Evolutionary conservation across 2,329 filamentous ascomycete species (phyloP).

Genomic region (Chaetomium sp.): DNA sequence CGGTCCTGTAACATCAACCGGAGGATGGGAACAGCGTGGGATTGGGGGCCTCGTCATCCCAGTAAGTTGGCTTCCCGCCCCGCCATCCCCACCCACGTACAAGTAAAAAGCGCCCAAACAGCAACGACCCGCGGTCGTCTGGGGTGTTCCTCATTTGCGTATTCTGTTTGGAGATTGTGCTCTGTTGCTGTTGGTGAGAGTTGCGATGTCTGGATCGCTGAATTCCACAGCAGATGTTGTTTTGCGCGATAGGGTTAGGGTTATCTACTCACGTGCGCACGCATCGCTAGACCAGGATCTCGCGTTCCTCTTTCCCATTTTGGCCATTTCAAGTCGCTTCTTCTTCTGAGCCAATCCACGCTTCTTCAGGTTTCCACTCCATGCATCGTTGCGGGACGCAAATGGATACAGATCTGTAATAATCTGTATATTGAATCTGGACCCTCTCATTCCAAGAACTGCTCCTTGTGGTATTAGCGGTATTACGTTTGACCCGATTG

Average conservation of each 20-base stretch:
- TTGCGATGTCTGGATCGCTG: background rate
- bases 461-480: background rate
- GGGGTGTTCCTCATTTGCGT: background rate
- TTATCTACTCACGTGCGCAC: slow-evolving; percentile 10
- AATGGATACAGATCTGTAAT: no score
- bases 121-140: no score
- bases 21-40: background rate
- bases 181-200: background rate
- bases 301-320: background rate
- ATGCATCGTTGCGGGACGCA: background rate
- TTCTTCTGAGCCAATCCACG: background rate
- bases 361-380: background rate
- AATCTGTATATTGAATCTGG: background rate
- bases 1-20: no score
- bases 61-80: background rate
- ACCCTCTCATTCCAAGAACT: background rate
- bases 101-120: no score
- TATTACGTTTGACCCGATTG: background rate
- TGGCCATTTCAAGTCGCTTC: background rate
- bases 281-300: background rate
- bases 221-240: no score
- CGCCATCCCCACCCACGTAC: no score
- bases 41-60: background rate
- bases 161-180: background rate
- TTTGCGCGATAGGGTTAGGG: background rate